Evolutionary conservation across 768 basidiomycete species (phyloP).

Genomic region (Sistotremastrum suecicum): DNA sequence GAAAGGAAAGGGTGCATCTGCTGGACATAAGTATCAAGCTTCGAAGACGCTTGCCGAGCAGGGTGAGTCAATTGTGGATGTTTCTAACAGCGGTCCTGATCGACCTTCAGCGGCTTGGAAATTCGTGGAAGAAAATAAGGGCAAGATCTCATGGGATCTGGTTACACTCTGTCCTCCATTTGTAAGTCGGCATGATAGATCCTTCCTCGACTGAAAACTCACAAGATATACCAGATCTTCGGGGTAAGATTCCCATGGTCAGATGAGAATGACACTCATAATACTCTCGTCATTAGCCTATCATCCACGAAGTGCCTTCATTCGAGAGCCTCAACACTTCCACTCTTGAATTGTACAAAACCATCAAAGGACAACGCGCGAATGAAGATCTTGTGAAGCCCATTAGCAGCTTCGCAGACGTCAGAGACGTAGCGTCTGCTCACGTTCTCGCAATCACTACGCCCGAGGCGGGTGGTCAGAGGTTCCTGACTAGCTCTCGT

Average conservation of each 20-base stretch:
- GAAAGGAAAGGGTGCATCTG: constrained; percentile 30
- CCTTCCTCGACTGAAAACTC: neutral
- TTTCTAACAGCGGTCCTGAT: too few species aligned
- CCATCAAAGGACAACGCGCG: constrained; percentile 9
- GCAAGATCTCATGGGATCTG: constrained; percentile 34
- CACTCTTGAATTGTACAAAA: constrained; percentile 11
- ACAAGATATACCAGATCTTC: neutral
- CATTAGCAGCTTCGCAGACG: constrained; percentile 13
- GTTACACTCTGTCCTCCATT: constrained; percentile 40
- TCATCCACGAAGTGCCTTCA: constrained; percentile 20
- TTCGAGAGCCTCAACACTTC: constrained; percentile 25
- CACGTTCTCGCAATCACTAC: constrained; percentile 18
- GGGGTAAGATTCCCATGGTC: constrained; percentile 1
- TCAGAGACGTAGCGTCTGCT: constrained; percentile 20
- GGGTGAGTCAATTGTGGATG: constrained; percentile 16
- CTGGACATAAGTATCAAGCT: constrained; percentile 36
- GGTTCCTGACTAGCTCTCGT: constrained; percentile 21
- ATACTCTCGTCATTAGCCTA: constrained; percentile 7
- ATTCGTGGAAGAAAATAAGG: constrained; percentile 29
- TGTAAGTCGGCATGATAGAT: constrained; percentile 14
- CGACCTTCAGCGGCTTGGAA: constrained; percentile 32
- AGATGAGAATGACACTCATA: neutral
- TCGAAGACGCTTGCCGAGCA: constrained; percentile 58
- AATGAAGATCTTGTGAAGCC: constrained; percentile 7
- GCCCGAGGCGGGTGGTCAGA: constrained; percentile 21